phyloP scores from a whole-genome alignment of 768 basidiomycete genomes.

The Rhizopogon vesiculosus region DNA sequence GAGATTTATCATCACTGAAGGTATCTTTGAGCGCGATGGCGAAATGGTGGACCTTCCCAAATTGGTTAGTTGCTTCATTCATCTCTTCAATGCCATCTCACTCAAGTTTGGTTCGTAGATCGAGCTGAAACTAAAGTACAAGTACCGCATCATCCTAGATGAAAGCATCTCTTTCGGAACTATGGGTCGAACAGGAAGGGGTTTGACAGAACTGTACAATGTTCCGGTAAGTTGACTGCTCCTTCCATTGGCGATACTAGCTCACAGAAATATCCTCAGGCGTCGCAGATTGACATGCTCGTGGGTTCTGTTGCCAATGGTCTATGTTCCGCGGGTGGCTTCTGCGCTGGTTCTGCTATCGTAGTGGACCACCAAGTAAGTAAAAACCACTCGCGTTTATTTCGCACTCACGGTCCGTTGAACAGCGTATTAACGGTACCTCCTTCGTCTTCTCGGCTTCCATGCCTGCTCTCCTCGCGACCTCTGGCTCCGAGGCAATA shows the following conservation, averaged over 20 bases:
- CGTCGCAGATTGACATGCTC: slow-evolving; percentile 91
- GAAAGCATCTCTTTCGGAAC: slow-evolving; percentile 93
- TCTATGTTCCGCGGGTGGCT: slow-evolving; percentile 83
- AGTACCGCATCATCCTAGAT: slow-evolving; percentile 92
- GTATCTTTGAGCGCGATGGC: slow-evolving; percentile 94
- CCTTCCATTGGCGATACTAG: background rate
- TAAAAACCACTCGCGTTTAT: background rate
- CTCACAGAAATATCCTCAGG: slow-evolving; percentile 37
- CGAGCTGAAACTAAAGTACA: slow-evolving; percentile 92
- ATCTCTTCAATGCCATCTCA: background rate
- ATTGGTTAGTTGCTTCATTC: slow-evolving; percentile 50
- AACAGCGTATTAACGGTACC: slow-evolving; percentile 89
- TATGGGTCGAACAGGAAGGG: slow-evolving; percentile 90
- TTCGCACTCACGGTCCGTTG: background rate
- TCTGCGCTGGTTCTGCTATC: slow-evolving; percentile 83
- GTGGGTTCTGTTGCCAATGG: slow-evolving; percentile 85
- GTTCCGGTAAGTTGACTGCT: slow-evolving; percentile 63
- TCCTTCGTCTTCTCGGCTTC: slow-evolving; percentile 96
- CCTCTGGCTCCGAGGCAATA: slow-evolving; percentile 84
- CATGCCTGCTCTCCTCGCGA: slow-evolving; percentile 85
- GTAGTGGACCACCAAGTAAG: slow-evolving; percentile 86
- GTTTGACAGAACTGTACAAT: slow-evolving; percentile 91
- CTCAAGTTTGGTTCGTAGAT: slow-evolving; percentile 45
- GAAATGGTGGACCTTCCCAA: slow-evolving; percentile 89
- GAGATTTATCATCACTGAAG: slow-evolving; percentile 94